Percentiles rank a stretch among this genome's conserved stretches.
Conservation (phyloP, 805 yeast genomes). For the Metschnikowia matae region DNA sequence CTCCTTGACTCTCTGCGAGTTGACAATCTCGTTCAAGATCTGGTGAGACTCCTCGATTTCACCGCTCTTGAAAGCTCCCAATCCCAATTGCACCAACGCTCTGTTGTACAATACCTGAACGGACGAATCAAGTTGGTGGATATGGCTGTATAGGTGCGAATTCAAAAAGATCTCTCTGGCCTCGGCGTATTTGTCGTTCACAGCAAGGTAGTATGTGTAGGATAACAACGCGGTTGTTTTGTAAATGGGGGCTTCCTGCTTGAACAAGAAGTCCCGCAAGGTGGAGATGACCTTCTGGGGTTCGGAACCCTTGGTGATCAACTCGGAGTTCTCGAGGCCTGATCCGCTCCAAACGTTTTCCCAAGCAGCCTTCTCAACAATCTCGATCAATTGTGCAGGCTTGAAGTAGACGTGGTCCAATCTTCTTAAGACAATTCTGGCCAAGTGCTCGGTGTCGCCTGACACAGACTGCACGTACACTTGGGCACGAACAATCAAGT, state of each 20-base stretch:
- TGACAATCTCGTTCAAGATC: conserved; percentile 80
- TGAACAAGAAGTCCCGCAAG: conserved; percentile 60
- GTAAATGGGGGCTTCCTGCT: conserved; percentile 63
- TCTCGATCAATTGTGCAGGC: conserved; percentile 67
- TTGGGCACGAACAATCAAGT: conserved; percentile 78
- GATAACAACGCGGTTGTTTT: conserved; percentile 80
- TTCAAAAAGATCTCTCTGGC: conserved; percentile 86
- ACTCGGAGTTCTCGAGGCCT: conserved; percentile 20
- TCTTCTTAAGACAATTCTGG: conserved; percentile 77
- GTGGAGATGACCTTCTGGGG: conserved; percentile 54
- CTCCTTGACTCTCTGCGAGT: conserved; percentile 83
- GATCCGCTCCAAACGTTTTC: conserved; percentile 33
- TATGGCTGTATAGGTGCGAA: conserved; percentile 80
- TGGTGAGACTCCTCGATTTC: conserved; percentile 82
- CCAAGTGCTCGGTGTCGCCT: conserved; percentile 53
- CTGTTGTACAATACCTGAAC: conserved; percentile 93
- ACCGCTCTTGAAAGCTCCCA: conserved; percentile 91
- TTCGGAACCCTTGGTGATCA: conserved; percentile 30
- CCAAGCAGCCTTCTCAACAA: conserved; percentile 79
- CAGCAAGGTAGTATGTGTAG: conserved; percentile 87
- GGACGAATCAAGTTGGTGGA: conserved; percentile 78
- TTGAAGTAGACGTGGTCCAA: conserved; percentile 92
- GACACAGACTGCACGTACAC: conserved; percentile 70
- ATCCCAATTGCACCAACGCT: conserved; percentile 91
- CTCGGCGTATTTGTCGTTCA: conserved; percentile 73